Conservation (phyloP, 1,139 yeast species). For the Debaryomyces psychrophilus region DNA sequence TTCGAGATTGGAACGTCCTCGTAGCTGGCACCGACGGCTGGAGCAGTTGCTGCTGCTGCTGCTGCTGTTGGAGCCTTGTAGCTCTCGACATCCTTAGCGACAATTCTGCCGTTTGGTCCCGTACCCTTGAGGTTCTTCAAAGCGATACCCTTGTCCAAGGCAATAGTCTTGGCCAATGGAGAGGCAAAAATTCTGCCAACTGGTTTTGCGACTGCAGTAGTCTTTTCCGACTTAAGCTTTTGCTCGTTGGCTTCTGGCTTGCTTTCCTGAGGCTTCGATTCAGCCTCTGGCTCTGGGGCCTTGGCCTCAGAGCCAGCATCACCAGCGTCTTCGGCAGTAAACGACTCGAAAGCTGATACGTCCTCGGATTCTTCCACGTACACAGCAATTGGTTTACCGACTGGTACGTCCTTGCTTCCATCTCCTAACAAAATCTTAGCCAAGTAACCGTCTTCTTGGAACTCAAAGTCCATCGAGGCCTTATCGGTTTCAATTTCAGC, state of each 20-base stretch:
- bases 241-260: slow-evolving; percentile 23
- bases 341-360: slow-evolving; percentile 84
- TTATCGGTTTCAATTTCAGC: slow-evolving; percentile 98
- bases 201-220: slow-evolving; percentile 26
- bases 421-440: slow-evolving; percentile 88
- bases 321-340: slow-evolving; percentile 84
- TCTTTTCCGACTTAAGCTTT: slow-evolving; percentile 25
- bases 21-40: slow-evolving; percentile 60
- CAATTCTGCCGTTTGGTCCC: slow-evolving; percentile 94
- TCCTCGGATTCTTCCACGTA: slow-evolving; percentile 87
- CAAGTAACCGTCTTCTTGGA: slow-evolving; percentile 95
- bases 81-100: slow-evolving; percentile 85
- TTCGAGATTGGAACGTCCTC: slow-evolving; percentile 84
- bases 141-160: slow-evolving; percentile 89
- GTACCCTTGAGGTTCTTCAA: slow-evolving; percentile 85
- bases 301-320: slow-evolving; percentile 29
- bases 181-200: slow-evolving; percentile 83
- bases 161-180: slow-evolving; percentile 91
- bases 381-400: slow-evolving; percentile 95
- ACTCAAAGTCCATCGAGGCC: slow-evolving; percentile 98
- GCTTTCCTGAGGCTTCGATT: slow-evolving; percentile 30
- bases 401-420: slow-evolving; percentile 89
- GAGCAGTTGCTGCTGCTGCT: slow-evolving; percentile 50
- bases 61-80: slow-evolving; percentile 53
- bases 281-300: slow-evolving; percentile 27